Evolutionary conservation across 306 rosid genomes (phyloP).

Genomic region (Sicyos baderoa): DNA sequence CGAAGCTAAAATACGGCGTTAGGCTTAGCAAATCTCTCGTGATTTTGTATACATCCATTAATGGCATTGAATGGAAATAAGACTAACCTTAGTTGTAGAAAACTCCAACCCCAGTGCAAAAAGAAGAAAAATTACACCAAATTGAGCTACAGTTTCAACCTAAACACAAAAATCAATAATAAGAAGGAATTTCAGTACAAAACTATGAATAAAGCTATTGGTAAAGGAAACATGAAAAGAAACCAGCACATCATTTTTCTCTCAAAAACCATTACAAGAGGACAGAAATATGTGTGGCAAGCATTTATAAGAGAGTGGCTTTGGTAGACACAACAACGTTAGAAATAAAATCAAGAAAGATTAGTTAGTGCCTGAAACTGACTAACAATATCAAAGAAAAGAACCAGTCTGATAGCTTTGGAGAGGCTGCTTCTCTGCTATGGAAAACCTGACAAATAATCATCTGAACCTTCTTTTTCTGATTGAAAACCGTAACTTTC

Average conservation of each 20-base stretch:
- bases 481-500: neutral
- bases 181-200: neutral
- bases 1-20: constrained; percentile 55
- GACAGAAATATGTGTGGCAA: neutral
- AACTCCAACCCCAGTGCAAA: constrained; percentile 95
- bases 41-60: constrained; percentile 14
- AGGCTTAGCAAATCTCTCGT: constrained; percentile 15
- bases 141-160: constrained; percentile 99
- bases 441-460: neutral
- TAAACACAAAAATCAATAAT: constrained; percentile 26
- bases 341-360: neutral
- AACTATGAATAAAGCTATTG: neutral
- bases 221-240: neutral
- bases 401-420: neutral
- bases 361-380: neutral
- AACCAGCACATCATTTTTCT: neutral
- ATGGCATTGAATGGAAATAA: constrained; percentile 22
- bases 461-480: neutral
- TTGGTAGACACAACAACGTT: neutral
- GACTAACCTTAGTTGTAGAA: constrained; percentile 70
- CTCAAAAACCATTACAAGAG: constrained; percentile 7
- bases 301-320: neutral
- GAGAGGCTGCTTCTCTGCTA: neutral
- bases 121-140: constrained; percentile 96
- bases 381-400: neutral